Base-by-base conservation (phyloP, 2,329 filamentous ascomycete species). In the Pseudofabraea citricarpa region DNA sequence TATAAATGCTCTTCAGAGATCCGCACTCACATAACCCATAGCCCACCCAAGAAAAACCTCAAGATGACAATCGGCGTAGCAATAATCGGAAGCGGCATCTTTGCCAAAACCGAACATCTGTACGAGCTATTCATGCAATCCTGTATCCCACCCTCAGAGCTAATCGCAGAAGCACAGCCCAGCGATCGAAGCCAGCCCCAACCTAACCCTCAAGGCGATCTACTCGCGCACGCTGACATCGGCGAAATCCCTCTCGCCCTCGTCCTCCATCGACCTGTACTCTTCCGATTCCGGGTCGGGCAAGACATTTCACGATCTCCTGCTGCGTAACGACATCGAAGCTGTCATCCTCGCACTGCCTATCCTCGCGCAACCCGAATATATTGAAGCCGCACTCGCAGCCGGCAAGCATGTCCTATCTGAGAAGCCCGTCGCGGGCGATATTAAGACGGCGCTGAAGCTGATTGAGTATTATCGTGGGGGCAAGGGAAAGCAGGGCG, bases 71-170 rank as follows among this genome's bases (percentile, higher is more conserved):
- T 75, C 40, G 74, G 75, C 46, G 67, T 83, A 32, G 81, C 81
- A 35, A 70, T 85, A 44, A 72, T 85, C 41, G 81, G 80, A 27
- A 74, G 75, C 48, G 80, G 79, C 55, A 77, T 83, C 54, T 83
- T 83, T 53, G 75, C 74, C 52, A 73, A 72, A 54, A 72, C 75
- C 56, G 66, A 79, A 49, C 79, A 81, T 53, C 65, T 81, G 49
- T 77, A 36, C 19, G 20, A 29, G 23, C 15, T 44, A 36, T 23
- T 18, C 13, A 10, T 27, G 13, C n/a, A 22, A 18, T 13, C n/a
- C 22, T 24, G 20, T 26, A 32, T 21, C 15, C 26, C 20, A 21
- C 12, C 32, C 31, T 43, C 23, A 46, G 8, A 18, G 33, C 19
- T n/a, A n/a, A n/a, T n/a, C n/a, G n/a, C n/a, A n/a, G n/a, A n/a